These are phyloP conservation scores for Breynia disticha DNA, from an alignment of 441 rosid species.

Conservation along the genomic window DNA sequence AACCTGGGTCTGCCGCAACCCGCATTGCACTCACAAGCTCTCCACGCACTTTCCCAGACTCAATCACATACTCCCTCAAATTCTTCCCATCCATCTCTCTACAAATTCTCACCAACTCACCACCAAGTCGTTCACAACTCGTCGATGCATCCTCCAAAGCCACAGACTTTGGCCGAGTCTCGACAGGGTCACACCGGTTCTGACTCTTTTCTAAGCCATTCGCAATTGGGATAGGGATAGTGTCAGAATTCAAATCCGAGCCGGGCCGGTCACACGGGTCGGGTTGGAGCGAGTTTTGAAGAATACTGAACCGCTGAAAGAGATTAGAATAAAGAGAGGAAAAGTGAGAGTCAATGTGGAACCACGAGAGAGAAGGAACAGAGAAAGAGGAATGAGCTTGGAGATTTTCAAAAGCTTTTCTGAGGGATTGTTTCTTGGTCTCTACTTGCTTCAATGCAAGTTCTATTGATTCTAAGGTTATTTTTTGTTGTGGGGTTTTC, in stretches of 20 bases:
- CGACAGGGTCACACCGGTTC: neutral
- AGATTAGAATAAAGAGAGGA: constrained; percentile 34
- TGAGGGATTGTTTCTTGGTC: constrained; percentile 39
- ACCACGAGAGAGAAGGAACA: constrained; percentile 37
- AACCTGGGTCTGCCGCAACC: constrained; percentile 32
- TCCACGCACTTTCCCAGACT: constrained; percentile 23
- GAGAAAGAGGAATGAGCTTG: constrained; percentile 40
- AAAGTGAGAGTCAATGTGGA: constrained; percentile 58
- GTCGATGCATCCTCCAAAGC: neutral
- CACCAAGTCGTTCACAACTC: neutral
- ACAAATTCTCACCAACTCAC: constrained; percentile 34
- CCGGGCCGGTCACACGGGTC: neutral
- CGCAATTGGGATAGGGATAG: no score
- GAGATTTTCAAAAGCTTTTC: constrained; percentile 56
- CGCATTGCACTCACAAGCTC: constrained; percentile 33
- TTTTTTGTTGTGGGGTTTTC: constrained; percentile 9
- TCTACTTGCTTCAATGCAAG: constrained; percentile 46
- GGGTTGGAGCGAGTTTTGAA: constrained; percentile 18
- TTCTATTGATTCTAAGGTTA: constrained; percentile 30
- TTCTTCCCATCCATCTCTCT: constrained; percentile 58
- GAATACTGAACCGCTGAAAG: constrained; percentile 26
- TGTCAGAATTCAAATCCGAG: neutral
- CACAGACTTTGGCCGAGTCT: neutral
- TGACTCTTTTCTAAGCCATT: no score
- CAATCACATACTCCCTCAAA: constrained; percentile 36